A percentile compares a stretch with the other conserved stretches of the same genome.
Evolutionary conservation across 2,329 filamentous ascomycete genomes (phyloP).

Genomic region (Aphanocladium album): DNA sequence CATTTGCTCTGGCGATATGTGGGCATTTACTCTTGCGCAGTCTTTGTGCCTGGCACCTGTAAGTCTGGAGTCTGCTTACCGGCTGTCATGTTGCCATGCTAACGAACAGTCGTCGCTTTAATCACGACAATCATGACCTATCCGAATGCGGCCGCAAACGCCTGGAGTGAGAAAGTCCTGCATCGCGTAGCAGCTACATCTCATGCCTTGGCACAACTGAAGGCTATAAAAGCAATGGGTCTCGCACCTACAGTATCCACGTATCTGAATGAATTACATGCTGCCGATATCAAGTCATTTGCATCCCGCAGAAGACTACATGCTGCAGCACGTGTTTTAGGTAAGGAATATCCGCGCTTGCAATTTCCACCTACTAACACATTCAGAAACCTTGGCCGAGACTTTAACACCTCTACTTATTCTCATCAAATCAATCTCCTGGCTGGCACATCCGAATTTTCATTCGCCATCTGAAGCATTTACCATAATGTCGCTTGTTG

Average conservation of each 20-base stretch:
- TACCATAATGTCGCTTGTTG: not conserved
- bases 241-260: not conserved
- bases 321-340: not conserved
- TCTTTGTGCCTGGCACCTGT: not conserved
- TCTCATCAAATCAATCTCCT: slow-evolving; percentile 1
- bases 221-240: not conserved
- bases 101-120: not conserved
- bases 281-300: not conserved
- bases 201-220: not conserved
- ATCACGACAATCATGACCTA: not conserved
- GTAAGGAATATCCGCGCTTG: not conserved
- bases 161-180: not conserved
- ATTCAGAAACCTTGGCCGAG: not conserved
- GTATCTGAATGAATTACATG: not conserved
- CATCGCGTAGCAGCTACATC: slow-evolving; percentile 1
- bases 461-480: not conserved
- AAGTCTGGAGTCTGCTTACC: not conserved
- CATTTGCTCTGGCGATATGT: not conserved
- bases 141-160: not conserved
- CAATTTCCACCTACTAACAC: not conserved
- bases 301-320: not conserved
- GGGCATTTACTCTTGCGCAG: not conserved
- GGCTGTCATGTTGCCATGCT: not conserved
- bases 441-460: not conserved
- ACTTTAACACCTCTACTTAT: slow-evolving; percentile 1